phyloP scores from a whole-genome alignment of 768 basidiomycete genomes.

The Favolaschia claudopus region DNA sequence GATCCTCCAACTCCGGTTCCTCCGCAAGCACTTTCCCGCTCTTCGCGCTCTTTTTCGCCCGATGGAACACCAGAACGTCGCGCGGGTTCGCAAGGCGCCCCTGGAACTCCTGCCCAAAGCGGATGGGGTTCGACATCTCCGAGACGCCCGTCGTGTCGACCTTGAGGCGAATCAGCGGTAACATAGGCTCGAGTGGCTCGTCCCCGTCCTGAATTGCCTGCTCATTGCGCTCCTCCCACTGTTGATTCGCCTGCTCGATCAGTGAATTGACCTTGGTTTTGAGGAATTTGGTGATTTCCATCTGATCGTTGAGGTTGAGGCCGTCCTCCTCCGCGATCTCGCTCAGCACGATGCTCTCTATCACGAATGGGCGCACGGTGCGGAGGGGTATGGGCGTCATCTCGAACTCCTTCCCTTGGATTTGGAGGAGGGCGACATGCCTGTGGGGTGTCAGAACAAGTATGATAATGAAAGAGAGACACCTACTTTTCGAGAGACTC shows the following conservation, averaged over 20 bases:
- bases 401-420: slow-evolving; percentile 89
- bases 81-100: slow-evolving; percentile 93
- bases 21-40: slow-evolving; percentile 73
- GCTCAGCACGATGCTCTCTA: slow-evolving; percentile 80
- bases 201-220: slow-evolving; percentile 68
- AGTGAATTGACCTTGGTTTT: slow-evolving; percentile 78
- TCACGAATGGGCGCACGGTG: slow-evolving; percentile 93
- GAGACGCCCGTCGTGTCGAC: slow-evolving; percentile 92
- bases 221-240: slow-evolving; percentile 81
- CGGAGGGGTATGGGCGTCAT: slow-evolving; percentile 86
- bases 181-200: slow-evolving; percentile 69
- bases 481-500: slow-evolving; percentile 90
- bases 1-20: slow-evolving; percentile 83
- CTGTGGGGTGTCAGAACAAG: slow-evolving; percentile 47
- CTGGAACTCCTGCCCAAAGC: slow-evolving; percentile 95
- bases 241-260: slow-evolving; percentile 77
- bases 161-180: slow-evolving; percentile 89
- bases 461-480: background rate
- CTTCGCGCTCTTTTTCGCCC: slow-evolving; percentile 69
- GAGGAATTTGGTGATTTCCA: slow-evolving; percentile 83
- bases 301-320: slow-evolving; percentile 80
- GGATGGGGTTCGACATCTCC: slow-evolving; percentile 93
- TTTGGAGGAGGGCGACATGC: slow-evolving; percentile 88
- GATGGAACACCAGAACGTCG: slow-evolving; percentile 91
- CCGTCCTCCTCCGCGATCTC: slow-evolving; percentile 82